Evolutionary conservation across 2,329 filamentous ascomycete species (phyloP), one percentile per base, ranked within the genome.

Genomic region (Uncinocarpus reesii): DNA sequence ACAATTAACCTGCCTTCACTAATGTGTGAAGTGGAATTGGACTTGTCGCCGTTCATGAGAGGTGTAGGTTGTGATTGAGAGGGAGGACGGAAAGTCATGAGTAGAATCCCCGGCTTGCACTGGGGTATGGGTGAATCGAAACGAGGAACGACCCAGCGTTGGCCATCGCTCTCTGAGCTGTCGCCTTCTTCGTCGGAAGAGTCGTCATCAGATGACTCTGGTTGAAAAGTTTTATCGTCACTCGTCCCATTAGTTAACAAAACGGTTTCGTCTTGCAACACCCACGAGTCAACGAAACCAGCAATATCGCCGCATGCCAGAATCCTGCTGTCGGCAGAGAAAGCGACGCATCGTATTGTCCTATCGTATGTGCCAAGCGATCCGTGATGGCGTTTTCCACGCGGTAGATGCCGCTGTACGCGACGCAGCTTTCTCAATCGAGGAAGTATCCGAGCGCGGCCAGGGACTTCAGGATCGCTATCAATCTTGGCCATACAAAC

Each of bases 241-340:
- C 68, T 63, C 61, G 66, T 58, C 35, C 58, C 46, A 21, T 61
- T 60, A 55, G 61, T 24, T 23, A 46, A 38, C 2, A 37, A 60
- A 54, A 55, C 78, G 74, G 56, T 76, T 52, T 76, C 64, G 31
- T 76, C 76, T 59, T 79, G 75, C 47, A 94, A 67, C 1, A 87
- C 69, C 85, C 89, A 98, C 15, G 83, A 87, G 61, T 96, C 89
- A 26, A 96, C 73, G 64, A 82, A 87, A 36, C 92, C 92, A 36
- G 84, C 81, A 45, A 95, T 67, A 63, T 95, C 90, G 41, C 83
- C 81, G 24, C 81, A 78, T 7, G 84, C 88, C 40, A 96, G 70
- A 53, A 94, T 78, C 55, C 77, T 80, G 61, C 85, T 86, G 62
- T 95, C 84, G 4, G 81, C 72, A 7, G 88, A 89, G 64, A 96